Evolutionary conservation across 164 flowering plant species (phyloP).

Genomic region (Annona squamosa): DNA sequence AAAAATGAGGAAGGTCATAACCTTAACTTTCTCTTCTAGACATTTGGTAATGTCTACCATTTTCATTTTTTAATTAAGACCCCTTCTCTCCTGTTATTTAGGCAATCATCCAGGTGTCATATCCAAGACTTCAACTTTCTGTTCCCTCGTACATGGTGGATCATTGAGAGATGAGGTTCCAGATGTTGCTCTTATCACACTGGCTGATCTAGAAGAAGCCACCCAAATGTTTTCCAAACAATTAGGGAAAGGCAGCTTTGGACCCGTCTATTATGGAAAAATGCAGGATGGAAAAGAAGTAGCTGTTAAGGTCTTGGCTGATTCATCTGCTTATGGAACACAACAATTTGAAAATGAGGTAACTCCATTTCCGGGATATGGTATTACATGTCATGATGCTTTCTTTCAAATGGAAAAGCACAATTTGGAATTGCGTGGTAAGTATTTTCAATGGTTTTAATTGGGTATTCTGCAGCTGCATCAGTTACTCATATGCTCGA

Average conservation of each 20-base stretch:
- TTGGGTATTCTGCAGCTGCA: no score
- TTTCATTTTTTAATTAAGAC: neutral
- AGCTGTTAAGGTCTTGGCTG: constrained; percentile 84
- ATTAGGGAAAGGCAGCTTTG: constrained; percentile 92
- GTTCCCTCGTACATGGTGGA: constrained; percentile 39
- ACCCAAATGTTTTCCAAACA: constrained; percentile 55
- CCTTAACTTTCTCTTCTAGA: neutral
- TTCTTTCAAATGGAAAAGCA: neutral
- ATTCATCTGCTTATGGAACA: constrained; percentile 61
- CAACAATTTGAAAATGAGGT: constrained; percentile 91
- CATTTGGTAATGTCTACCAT: neutral
- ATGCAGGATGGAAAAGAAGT: constrained; percentile 88
- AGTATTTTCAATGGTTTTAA: no score
- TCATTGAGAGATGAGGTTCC: constrained; percentile 44
- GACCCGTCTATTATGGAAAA: constrained; percentile 87
- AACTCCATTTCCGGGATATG: neutral
- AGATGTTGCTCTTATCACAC: constrained; percentile 50
- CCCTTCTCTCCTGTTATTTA: constrained; percentile 14
- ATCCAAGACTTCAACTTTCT: constrained; percentile 36
- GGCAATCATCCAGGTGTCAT: constrained; percentile 37
- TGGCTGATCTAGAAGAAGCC: constrained; percentile 68
- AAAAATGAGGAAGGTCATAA: constrained; percentile 39
- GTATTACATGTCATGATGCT: neutral
- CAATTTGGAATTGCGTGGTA: no score
- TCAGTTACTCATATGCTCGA: no score